Evolutionary conservation across 495 filamentous ascomycete genomes (phyloP), one percentile per base, ranked within the genome.

Genomic region (Annulohypoxylon stygium): DNA sequence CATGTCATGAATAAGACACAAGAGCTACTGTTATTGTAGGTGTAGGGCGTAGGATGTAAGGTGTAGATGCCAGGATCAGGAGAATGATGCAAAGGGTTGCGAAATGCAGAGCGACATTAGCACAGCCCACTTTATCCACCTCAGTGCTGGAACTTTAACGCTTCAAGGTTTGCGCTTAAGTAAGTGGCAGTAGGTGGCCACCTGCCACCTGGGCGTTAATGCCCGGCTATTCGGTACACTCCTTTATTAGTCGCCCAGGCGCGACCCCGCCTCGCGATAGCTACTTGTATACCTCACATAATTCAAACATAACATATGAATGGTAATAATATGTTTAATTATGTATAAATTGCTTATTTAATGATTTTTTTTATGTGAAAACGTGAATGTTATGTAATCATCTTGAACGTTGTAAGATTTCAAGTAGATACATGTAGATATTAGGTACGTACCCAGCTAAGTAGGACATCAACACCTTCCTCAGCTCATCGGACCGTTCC

Each of bases 1-100:
- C 77, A 79, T 77, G 61, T 59, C 74, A 75, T 69, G 67, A 60
- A 61, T 57, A 66, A 20, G 61, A 30, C 55, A 51, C 30, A 43
- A 39, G 45, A 51, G 50, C 39, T 33, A 26, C 59, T 37, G 45
- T 69, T 18, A 10, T 69, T 30, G 11, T 20, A 8, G 23, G 26
- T 57, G 53, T 57, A 25, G 26, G 30, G 30, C 5, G 30, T 30
- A 30, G 30, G 30, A 30, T 30, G 30, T 30, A 30, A 2, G 14
- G 9, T 57, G 53, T 36, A 25, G 10, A 6, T 25, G 55, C 26
- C 14, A 59, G 48, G 47, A 36, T 23, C 26, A 25, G 57, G 53
- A 61, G 60, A 68, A 48, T 61, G 61, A 68, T 58, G 65, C 54
- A 62, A 61, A 69, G 34, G 50, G 65, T 65, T 57, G 48, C 30